phyloP scores from a whole-genome alignment of 1,139 yeast genomes.

The Nadsonia starkeyi-henricii region DNA sequence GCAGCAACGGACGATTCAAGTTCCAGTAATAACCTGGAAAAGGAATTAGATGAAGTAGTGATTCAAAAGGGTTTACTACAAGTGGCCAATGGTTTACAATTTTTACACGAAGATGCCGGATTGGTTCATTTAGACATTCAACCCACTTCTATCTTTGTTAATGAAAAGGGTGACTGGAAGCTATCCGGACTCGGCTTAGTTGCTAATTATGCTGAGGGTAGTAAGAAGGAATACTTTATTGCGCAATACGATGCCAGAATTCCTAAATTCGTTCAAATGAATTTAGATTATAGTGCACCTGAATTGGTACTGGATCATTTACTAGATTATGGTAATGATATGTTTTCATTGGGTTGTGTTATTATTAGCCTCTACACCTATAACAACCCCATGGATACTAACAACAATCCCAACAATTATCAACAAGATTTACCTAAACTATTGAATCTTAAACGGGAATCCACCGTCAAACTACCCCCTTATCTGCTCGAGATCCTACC shows the following conservation, averaged over 20 bases:
- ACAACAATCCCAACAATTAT: conserved; percentile 24
- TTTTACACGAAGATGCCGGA: conserved; percentile 64
- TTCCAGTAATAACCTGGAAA: conserved; percentile 14
- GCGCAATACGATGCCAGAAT: conserved; percentile 60
- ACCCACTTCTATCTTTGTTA: conserved; percentile 65
- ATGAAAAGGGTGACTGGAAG: conserved; percentile 90
- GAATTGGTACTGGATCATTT: conserved; percentile 49
- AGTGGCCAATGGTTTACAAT: conserved; percentile 62
- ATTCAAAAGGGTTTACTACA: conserved; percentile 82
- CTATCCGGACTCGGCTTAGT: conserved; percentile 62
- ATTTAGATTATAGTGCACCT: conserved; percentile 66
- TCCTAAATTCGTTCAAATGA: conserved; percentile 57
- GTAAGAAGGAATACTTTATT: conserved; percentile 35
- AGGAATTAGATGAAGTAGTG: conserved; percentile 45
- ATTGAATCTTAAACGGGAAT: conserved; percentile 22
- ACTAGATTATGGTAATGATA: conserved; percentile 57
- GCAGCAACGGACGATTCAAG: conserved; percentile 4
- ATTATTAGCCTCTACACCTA: conserved; percentile 45
- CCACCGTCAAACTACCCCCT: conserved; percentile 18
- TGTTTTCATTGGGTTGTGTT: conserved; percentile 69
- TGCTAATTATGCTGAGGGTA: conserved; percentile 20
- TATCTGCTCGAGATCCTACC: conserved; percentile 25
- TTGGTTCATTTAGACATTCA: conserved; percentile 66
- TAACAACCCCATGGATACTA: conserved; percentile 26
- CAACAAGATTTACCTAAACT: conserved; percentile 18